Conservation (phyloP, 192 early-diverging fungal genomes). For the Coemansia sp. region DNA sequence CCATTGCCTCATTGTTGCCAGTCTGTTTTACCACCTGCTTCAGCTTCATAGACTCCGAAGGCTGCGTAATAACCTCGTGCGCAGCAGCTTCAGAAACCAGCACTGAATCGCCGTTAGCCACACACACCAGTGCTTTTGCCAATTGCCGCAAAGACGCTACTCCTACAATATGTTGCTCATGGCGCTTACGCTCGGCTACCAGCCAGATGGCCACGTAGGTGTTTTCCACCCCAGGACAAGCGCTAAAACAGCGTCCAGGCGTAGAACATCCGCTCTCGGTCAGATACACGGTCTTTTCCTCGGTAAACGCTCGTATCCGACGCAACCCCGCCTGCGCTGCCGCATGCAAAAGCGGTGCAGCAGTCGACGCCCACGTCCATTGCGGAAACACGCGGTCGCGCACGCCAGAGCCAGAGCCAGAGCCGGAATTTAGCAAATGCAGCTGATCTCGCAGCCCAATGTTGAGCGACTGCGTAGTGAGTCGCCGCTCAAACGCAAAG, state of each 20-base stretch:
- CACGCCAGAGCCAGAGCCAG: not conserved
- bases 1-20: not conserved
- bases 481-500: constrained; percentile 33
- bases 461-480: too few species aligned
- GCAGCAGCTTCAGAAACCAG: not conserved
- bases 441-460: not conserved
- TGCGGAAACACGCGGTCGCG: constrained; percentile 19
- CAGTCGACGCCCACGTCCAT: constrained; percentile 41
- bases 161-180: not conserved
- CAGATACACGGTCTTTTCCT: constrained; percentile 16
- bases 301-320: constrained; percentile 2
- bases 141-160: not conserved
- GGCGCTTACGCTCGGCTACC: constrained; percentile 11
- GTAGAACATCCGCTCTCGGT: not conserved
- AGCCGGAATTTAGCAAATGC: not conserved
- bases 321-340: constrained; percentile 35
- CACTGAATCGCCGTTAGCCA: not conserved
- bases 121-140: constrained; percentile 15
- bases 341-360: constrained; percentile 19
- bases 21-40: too few species aligned
- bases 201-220: constrained; percentile 38
- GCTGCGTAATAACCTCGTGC: not conserved
- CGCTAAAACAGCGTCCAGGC: constrained; percentile 13
- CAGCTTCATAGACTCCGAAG: too few species aligned
- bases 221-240: constrained; percentile 41